Evolutionary conservation across 1,284 basidiomycete species (phyloP).

Genomic region (Austroboletus niveus): DNA sequence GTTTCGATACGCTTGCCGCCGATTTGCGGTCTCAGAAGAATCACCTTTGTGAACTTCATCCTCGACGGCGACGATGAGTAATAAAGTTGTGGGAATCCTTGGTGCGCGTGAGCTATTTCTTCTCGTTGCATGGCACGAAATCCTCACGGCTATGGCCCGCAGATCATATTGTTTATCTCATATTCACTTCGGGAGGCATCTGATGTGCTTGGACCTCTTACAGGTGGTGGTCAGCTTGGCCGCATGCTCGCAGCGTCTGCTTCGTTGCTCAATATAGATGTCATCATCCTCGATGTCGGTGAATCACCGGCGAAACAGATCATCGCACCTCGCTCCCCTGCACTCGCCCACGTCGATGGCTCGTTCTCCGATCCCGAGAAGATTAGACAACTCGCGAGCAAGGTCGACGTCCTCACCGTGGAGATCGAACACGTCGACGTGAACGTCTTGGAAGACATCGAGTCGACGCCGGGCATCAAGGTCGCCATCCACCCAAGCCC

Average conservation of each 20-base stretch:
- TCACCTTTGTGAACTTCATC: background rate
- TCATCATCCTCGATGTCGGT: conserved; percentile 89
- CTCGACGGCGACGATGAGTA: conserved; percentile 20
- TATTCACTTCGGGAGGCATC: background rate
- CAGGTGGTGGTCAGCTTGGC: conserved; percentile 96
- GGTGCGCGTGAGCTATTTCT: conserved; percentile 26
- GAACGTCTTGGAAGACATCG: conserved; percentile 68
- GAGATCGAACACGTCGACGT: conserved; percentile 98
- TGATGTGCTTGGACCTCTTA: conserved; percentile 13
- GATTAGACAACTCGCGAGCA: conserved; percentile 78
- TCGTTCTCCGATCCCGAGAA: conserved; percentile 82
- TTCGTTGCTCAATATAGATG: conserved; percentile 81
- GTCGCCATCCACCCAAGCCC: conserved; percentile 85
- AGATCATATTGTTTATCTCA: conserved; percentile 12
- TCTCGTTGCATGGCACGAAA: background rate
- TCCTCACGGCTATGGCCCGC: conserved; percentile 4
- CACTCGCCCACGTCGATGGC: conserved; percentile 79
- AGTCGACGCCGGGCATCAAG: conserved; percentile 36
- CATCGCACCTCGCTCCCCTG: conserved; percentile 49
- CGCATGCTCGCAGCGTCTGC: conserved; percentile 96
- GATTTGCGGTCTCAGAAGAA: too few relatives aligned
- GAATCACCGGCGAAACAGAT: conserved; percentile 91
- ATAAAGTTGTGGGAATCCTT: conserved; percentile 27
- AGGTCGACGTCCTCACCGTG: conserved; percentile 90
- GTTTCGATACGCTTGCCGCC: too few relatives aligned